Base-by-base conservation (phyloP, 2,329 filamentous ascomycete genomes). In the Cercospora janseana region DNA sequence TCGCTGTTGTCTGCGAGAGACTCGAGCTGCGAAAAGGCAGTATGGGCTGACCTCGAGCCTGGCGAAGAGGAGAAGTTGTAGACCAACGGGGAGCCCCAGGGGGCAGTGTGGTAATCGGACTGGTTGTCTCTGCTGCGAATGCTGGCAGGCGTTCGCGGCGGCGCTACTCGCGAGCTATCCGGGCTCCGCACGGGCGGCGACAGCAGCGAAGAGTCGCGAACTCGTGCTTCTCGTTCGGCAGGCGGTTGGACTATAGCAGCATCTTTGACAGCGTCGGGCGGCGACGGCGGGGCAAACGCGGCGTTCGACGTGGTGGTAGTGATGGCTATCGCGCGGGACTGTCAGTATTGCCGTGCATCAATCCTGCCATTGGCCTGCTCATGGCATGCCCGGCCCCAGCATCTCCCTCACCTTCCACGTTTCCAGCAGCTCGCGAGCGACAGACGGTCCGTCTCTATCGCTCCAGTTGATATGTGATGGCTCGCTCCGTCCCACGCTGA, bases 51-150 rank as follows among this genome's bases (percentile, higher is more conserved):
- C 38, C 55, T 50, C 15, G 66, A 62, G 15, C 61, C 51, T 9
- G 67, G 55, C 21, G 64, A 85, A 9, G 77, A 74, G 29, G 85
- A 79, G 55, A 78, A 79, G 48, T 87, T 84, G 26, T 46, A 46
- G 24, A 47, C 49, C 71, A 95, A 95, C 16, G 91, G 91, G 46
- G 90, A 95, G 49, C 91, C 91, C 90, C 91, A 95, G 67, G 86
- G 91, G 41, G 89, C 86, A 38, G 88, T 93, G 64, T 81, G 66
- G 56, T 67, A 69, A 13, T 65, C 63, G 3, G 65, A 67, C 32
- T 56, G 57, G 45, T 60, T 58, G 40, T 66, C 64, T 49, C 53
- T 60, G 48, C 60, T 62, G 29, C 55, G 49, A 4, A 54, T 44
- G 47, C 58, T 64, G 6, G 57, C 62, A 16, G 63, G 63, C 18